Percentiles rank a stretch among this genome's conserved stretches.
phyloP scores from a whole-genome alignment of 352 stramenopile species.

The Aphanomyces astaci region DNA sequence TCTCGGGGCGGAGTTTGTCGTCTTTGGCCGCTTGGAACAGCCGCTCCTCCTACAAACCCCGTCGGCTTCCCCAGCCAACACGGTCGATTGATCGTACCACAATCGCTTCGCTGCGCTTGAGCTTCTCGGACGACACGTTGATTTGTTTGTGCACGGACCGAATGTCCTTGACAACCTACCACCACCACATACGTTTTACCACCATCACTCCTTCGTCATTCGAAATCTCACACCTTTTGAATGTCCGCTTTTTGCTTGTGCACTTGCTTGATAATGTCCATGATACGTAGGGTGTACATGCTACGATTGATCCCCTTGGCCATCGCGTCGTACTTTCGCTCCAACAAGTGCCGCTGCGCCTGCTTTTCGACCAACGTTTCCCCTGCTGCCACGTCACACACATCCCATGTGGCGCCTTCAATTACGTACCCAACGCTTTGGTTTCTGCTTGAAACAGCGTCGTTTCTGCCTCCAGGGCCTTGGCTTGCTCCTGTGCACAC shows the following conservation, averaged over 20 bases:
- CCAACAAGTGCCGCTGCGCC: constrained; percentile 42
- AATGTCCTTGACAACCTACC: constrained; percentile 65
- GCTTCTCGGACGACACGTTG: constrained; percentile 63
- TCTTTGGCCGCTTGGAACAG: constrained; percentile 59
- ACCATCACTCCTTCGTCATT: no score
- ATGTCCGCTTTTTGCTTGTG: constrained; percentile 86
- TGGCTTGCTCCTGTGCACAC: background rate
- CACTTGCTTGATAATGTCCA: constrained; percentile 87
- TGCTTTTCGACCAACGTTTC: constrained; percentile 41
- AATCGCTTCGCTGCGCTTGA: constrained; percentile 75
- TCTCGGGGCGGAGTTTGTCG: constrained; percentile 26
- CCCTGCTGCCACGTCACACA: background rate
- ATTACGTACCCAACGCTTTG: background rate
- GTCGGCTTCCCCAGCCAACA: background rate
- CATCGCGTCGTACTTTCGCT: constrained; percentile 46
- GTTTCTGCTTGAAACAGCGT: background rate
- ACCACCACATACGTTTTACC: no score
- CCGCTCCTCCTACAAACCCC: constrained; percentile 47
- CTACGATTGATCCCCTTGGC: constrained; percentile 47
- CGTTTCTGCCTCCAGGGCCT: background rate
- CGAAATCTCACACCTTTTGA: constrained; percentile 31
- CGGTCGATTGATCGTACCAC: constrained; percentile 17
- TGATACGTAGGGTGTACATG: constrained; percentile 83
- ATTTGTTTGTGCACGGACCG: constrained; percentile 69
- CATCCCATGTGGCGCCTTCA: background rate